Conservation (phyloP, 805 yeast species). For the Candida cerambycidarum region DNA sequence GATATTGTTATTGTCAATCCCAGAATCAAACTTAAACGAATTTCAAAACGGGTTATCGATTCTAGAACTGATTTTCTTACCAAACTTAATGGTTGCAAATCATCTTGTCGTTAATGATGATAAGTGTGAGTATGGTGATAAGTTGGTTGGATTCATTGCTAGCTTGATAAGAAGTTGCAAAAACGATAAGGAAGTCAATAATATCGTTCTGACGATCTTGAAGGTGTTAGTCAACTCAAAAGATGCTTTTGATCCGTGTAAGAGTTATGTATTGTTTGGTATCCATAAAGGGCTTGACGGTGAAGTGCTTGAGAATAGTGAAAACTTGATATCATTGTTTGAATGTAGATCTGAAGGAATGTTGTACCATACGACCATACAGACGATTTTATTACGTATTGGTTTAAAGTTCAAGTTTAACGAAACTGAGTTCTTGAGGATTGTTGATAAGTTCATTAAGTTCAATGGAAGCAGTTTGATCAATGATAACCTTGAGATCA, state of each 20-base stretch:
- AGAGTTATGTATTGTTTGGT: conserved; percentile 61
- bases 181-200: conserved; percentile 22
- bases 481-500: conserved; percentile 14
- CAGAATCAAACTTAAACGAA: conserved; percentile 40
- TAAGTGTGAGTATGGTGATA: conserved; percentile 59
- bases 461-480: conserved; percentile 37
- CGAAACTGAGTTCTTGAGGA: conserved; percentile 20
- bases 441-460: conserved; percentile 36
- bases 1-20: conserved; percentile 54
- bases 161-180: conserved; percentile 31
- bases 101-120: conserved; percentile 50
- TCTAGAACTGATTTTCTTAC: conserved; percentile 53
- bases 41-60: conserved; percentile 36
- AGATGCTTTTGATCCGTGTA: conserved; percentile 66
- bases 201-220: conserved; percentile 32
- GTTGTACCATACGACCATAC: conserved; percentile 50
- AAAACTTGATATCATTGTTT: conserved; percentile 26
- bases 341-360: conserved; percentile 49
- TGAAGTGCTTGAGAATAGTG: conserved; percentile 26
- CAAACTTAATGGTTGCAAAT: conserved; percentile 61
- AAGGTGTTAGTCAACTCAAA: conserved; percentile 47
- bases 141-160: conserved; percentile 46
- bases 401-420: conserved; percentile 38
- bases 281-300: conserved; percentile 49
- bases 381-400: conserved; percentile 50